Percentiles rank a stretch among this genome's conserved stretches.
Evolutionary conservation across 78 protist genomes (phyloP).

Genomic region (Speleostelium caveatum): DNA sequence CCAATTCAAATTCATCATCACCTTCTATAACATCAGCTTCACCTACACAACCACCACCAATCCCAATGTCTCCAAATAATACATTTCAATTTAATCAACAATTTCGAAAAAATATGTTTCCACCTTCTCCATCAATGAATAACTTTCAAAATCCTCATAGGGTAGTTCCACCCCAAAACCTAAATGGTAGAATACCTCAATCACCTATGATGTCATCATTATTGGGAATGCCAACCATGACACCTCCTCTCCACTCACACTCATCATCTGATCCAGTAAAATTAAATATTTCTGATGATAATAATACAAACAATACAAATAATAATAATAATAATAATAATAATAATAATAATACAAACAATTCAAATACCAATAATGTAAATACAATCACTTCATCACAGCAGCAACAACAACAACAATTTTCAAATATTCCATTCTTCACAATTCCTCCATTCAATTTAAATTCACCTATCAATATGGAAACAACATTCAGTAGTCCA

Average conservation of each 20-base stretch:
- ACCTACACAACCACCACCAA: background rate
- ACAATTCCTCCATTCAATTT: constrained; percentile 6
- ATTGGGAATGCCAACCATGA: background rate
- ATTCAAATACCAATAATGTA: no score
- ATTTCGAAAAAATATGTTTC: constrained; percentile 14
- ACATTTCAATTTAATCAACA: background rate
- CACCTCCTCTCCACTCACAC: background rate
- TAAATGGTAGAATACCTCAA: background rate
- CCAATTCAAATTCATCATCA: constrained; percentile 1
- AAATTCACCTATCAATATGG: constrained; percentile 51
- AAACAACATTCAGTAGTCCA: constrained; percentile 60
- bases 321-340: no score
- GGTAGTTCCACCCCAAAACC: background rate
- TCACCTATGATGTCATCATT: constrained; percentile 2
- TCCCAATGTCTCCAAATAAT: background rate
- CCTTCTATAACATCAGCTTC: background rate
- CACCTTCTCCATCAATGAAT: constrained; percentile 20
- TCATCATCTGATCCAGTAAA: background rate
- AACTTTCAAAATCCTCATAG: background rate
- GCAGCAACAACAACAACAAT: background rate
- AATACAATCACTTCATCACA: no score
- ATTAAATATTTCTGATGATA: background rate
- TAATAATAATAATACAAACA: no score
- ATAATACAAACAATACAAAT: no score
- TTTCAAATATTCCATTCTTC: constrained; percentile 34